Evolutionary conservation across 495 filamentous ascomycete genomes (phyloP), one percentile per base, ranked within the genome.

Genomic region (Aspergillus haitiensis): DNA sequence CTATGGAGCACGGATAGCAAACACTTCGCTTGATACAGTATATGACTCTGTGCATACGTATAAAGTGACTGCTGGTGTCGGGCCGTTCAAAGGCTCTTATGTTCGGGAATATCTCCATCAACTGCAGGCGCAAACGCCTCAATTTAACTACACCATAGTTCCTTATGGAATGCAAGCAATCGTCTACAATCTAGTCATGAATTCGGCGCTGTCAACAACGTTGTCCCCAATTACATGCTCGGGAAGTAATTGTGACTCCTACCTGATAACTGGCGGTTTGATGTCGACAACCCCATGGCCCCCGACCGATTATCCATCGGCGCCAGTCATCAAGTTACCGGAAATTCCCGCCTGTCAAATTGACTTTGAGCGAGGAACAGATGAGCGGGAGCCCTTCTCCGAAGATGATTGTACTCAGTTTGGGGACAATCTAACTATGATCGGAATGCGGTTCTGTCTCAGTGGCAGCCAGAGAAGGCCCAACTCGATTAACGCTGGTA

Each of bases 131-230:
- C n/a, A 2, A 7, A 35, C 10, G 2, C 12, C 32, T 27, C 13
- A 15, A 3, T 53, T 37, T 16, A 5, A 11, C 10, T 37, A 39
- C 3, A 39, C 51, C 1, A 21, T 53, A 3, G 33, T 53, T 2
- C 51, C 33, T 16, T 53, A 53, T n/a, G 36, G 13, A 5, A 37
- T 53, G 34, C 33, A 53, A n/a, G 32, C 51, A 1, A 53, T 53
- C 33, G 51, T 53, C 6, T 39, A 37, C 13, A 53, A 53, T 21
- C 33, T 53, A 5, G 51, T 53, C 39, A 37, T 15, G 16, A 53
- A 40, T 21, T 35, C 51, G 6, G 11, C 39, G 8, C 15, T 37
- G 12, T 39, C 33, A 5, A 21, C 36, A 12, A 10, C n/a, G 6
- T 27, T 33, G 11, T 6, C 13, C 0, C 51, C 51, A 18, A 35